phyloP scores from a whole-genome alignment of 2,329 filamentous ascomycete genomes.

The Hansfordia pulvinata region DNA sequence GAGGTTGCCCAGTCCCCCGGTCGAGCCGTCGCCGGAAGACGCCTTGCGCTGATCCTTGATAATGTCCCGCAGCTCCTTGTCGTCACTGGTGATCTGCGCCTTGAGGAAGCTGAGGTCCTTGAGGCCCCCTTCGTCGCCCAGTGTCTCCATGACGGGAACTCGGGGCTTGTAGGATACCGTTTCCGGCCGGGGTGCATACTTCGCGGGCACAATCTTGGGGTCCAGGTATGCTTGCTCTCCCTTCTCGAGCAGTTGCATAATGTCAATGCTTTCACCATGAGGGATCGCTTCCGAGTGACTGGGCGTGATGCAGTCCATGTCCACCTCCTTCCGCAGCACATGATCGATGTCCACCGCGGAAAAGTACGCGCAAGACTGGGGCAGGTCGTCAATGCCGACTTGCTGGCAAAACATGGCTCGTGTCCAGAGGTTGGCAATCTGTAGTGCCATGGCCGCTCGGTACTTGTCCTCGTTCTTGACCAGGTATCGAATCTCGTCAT shows the following conservation, averaged over 20 bases:
- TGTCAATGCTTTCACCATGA: constrained; percentile 78
- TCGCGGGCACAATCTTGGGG: constrained; percentile 40
- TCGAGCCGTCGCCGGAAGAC: constrained; percentile 5
- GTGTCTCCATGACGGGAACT: constrained; percentile 63
- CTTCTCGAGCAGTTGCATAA: constrained; percentile 61
- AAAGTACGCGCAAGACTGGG: constrained; percentile 90
- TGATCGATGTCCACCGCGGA: constrained; percentile 90
- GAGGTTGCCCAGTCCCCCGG: constrained; percentile 2
- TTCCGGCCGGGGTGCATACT: constrained; percentile 41
- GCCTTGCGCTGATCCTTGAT: constrained; percentile 43
- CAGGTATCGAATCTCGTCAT: constrained; percentile 94
- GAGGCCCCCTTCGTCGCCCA: constrained; percentile 34
- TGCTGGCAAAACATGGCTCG: constrained; percentile 95
- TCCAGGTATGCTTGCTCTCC: constrained; percentile 58
- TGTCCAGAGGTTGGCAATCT: constrained; percentile 93
- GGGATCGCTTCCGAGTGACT: constrained; percentile 68
- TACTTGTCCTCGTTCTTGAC: constrained; percentile 80
- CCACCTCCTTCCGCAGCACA: constrained; percentile 92
- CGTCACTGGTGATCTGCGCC: constrained; percentile 68
- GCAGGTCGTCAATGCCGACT: constrained; percentile 88
- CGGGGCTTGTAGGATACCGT: constrained; percentile 56
- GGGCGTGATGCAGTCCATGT: constrained; percentile 94
- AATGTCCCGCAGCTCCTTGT: constrained; percentile 61
- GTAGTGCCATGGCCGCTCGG: constrained; percentile 78
- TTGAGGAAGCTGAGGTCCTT: constrained; percentile 53